Base-by-base conservation (phyloP, 192 early-diverging fungal genomes). In the Neocallimastix lanati region DNA sequence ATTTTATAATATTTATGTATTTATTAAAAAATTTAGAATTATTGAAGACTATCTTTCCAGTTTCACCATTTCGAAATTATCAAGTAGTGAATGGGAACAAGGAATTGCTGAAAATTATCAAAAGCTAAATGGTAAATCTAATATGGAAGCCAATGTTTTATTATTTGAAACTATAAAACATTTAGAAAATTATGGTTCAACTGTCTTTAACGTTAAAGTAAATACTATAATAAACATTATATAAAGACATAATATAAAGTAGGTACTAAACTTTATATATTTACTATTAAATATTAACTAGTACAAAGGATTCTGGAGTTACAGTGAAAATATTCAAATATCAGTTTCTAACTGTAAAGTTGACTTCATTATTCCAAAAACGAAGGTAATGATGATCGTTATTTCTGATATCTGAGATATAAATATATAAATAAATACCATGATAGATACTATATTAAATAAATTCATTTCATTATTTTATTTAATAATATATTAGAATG, bases 31-130 rank as follows among this genome's bases (percentile, higher is more conserved):
- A n/a, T n/a, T 81, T 82, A 29, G 81, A 82, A 16, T 77, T 81
- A 76, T 80, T 88, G 50, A 67, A n/a, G 50, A 67, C 9, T 67
- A 67, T 67, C 50, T 67, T 67, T 67, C 50, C 4, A 67, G 50
- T 27, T 67, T n/a, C 5, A 21, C 25, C 12, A 33, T 85, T 16
- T 77, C 82, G 13, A 86, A 85, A 40, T 83, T 82, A 30, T 83
- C 86, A 30, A 78, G 81, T 28, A 84, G 85, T 27, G 81, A 84
- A 27, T 83, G 85, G 81, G 81, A 83, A 7, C 77, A 82, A n/a
- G 79, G 83, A 9, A 85, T 89, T 40, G 37, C 85, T 0, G 83
- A 86, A 35, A 29, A 89, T 29, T 89, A 89, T 82, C 78, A 81
- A 28, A 80, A 83, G 33, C 77, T 89, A 15, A 76, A 28, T 13